These are phyloP conservation scores for Aspergillus mulundensis DNA, from an alignment of 495 filamentous ascomycete genomes.

Conservation along the genomic window DNA sequence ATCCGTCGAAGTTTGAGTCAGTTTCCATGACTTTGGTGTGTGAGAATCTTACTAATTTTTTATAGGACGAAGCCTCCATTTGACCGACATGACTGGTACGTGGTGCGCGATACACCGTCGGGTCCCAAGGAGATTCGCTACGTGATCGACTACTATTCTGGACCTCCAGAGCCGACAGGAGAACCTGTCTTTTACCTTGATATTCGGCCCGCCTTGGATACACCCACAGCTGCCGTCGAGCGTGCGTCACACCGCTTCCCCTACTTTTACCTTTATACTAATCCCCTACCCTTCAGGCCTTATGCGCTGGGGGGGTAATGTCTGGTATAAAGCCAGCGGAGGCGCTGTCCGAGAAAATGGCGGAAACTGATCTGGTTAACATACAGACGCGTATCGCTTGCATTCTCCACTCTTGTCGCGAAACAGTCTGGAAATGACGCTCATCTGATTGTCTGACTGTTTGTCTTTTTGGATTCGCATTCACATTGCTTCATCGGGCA, in stretches of 20 bases:
- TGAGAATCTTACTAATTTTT: background rate
- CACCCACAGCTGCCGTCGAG: conserved; percentile 74
- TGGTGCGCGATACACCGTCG: conserved; percentile 62
- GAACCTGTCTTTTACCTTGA: conserved; percentile 97
- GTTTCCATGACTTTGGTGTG: conserved; percentile 18
- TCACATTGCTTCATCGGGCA: background rate
- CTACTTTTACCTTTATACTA: no score
- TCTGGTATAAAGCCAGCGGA: conserved; percentile 89
- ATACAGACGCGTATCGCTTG: background rate
- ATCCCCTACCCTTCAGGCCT: conserved; percentile 22
- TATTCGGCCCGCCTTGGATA: conserved; percentile 89
- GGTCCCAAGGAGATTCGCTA: conserved; percentile 77
- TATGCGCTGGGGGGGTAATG: conserved; percentile 85
- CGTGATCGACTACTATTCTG: conserved; percentile 97
- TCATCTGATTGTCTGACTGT: conserved; percentile 19
- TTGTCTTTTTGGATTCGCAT: background rate
- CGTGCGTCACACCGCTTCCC: conserved; percentile 29
- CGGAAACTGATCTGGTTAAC: conserved; percentile 9
- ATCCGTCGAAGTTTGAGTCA: conserved; percentile 73
- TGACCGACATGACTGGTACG: conserved; percentile 96
- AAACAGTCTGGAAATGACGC: conserved; percentile 19
- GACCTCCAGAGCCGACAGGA: conserved; percentile 77
- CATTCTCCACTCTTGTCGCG: conserved; percentile 11
- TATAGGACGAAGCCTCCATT: conserved; percentile 78
- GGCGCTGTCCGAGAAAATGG: conserved; percentile 50